Percentiles rank a stretch among this genome's conserved stretches.
Conservation (phyloP, 768 basidiomycete genomes). For the Phanerochaete sordida region DNA sequence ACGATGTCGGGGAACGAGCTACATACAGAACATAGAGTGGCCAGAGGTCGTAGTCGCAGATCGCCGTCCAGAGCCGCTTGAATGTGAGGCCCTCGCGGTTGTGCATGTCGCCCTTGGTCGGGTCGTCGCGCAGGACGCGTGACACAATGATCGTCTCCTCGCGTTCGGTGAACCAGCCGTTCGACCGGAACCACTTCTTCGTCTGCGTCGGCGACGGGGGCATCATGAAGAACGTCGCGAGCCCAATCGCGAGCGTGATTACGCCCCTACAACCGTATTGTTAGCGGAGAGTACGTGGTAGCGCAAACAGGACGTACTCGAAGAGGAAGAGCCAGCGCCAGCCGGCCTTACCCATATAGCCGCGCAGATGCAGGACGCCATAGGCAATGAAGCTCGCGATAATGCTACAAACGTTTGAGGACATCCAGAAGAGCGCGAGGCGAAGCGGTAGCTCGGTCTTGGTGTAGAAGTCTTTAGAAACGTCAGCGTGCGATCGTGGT, state of each 20-base stretch:
- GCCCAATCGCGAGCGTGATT: constrained; percentile 43
- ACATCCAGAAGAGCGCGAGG: constrained; percentile 19
- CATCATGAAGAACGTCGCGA: constrained; percentile 49
- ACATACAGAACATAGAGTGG: constrained; percentile 54
- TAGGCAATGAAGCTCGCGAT: constrained; percentile 51
- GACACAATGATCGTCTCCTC: constrained; percentile 51
- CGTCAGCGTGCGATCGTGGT: not conserved
- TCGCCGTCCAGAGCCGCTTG: constrained; percentile 46
- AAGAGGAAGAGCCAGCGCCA: constrained; percentile 63
- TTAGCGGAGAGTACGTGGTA: constrained; percentile 21
- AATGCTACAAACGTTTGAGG: constrained; percentile 10
- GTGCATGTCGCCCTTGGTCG: constrained; percentile 58
- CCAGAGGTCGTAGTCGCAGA: constrained; percentile 65
- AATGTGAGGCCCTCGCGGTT: constrained; percentile 58
- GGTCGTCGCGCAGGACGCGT: constrained; percentile 34
- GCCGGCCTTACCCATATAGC: constrained; percentile 47
- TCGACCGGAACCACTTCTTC: constrained; percentile 46
- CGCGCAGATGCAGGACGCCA: constrained; percentile 59
- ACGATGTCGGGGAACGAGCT: not conserved
- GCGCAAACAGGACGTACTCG: constrained; percentile 40
- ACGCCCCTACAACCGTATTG: constrained; percentile 34
- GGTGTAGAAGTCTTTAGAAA: constrained; percentile 45
- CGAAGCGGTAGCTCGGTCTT: constrained; percentile 35
- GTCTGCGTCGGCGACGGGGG: constrained; percentile 61
- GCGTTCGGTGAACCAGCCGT: constrained; percentile 61